Conservation (phyloP, 352 stramenopile species). For the Phytophthora aleatoria region DNA sequence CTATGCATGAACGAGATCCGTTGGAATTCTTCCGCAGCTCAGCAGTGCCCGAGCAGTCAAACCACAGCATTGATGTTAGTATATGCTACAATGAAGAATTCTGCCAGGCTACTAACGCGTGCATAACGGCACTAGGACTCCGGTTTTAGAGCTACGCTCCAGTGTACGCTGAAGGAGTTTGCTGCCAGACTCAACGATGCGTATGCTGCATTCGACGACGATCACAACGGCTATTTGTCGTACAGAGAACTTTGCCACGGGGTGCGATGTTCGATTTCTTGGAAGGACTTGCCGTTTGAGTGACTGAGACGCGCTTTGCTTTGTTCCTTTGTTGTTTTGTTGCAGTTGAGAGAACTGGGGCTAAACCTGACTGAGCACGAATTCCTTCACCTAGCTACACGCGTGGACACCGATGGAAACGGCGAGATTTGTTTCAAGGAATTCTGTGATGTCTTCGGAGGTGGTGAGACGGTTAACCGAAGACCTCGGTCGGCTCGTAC, state of each 20-base stretch:
- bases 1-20: slow-evolving; percentile 29
- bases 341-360: slow-evolving; percentile 51
- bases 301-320: not conserved
- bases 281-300: not conserved
- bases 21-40: slow-evolving; percentile 45
- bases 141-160: slow-evolving; percentile 40
- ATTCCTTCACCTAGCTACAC: slow-evolving; percentile 45
- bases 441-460: slow-evolving; percentile 50
- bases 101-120: not conserved
- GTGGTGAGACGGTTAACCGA: slow-evolving; percentile 6
- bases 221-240: slow-evolving; percentile 59
- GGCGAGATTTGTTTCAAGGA: slow-evolving; percentile 68
- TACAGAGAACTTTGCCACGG: slow-evolving; percentile 55
- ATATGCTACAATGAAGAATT: no score
- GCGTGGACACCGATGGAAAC: slow-evolving; percentile 49
- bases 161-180: slow-evolving; percentile 50
- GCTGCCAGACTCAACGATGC: slow-evolving; percentile 49
- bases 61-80: slow-evolving; percentile 18
- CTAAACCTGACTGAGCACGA: slow-evolving; percentile 56
- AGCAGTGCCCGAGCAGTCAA: slow-evolving; percentile 5
- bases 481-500: not conserved
- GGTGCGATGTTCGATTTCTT: slow-evolving; percentile 21
- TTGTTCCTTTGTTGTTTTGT: not conserved
- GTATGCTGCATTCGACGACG: slow-evolving; percentile 57
- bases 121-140: slow-evolving; percentile 30